A percentile compares a stretch with the other conserved stretches of the same genome.
These are phyloP conservation scores for Amanita jacksonii DNA, from an alignment of 768 basidiomycete genomes.

Conservation along the genomic window DNA sequence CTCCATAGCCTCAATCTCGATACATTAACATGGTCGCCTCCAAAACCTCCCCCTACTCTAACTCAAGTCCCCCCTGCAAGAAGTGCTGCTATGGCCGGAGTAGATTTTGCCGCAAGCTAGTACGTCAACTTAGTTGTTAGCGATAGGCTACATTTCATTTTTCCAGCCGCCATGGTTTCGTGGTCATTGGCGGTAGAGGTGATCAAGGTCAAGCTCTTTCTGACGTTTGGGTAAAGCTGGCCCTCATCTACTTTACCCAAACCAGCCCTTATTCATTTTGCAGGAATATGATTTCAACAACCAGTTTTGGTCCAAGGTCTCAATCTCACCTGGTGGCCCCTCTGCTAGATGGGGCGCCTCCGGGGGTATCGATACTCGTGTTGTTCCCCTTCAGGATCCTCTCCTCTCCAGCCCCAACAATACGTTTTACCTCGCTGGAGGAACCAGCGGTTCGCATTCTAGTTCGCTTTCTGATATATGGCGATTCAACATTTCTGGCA, in stretches of 20 bases:
- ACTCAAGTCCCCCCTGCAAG: conserved; percentile 45
- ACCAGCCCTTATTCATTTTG: conserved; percentile 5
- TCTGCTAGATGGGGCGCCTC: conserved; percentile 60
- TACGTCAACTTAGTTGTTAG: conserved; percentile 27
- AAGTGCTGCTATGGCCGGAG: conserved; percentile 53
- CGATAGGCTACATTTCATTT: conserved; percentile 10
- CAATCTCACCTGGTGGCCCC: conserved; percentile 42
- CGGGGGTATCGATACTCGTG: conserved; percentile 64
- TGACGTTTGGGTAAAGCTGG: conserved; percentile 62
- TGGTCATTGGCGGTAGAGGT: conserved; percentile 65
- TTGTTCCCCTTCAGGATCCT: conserved; percentile 30
- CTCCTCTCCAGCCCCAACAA: conserved; percentile 50
- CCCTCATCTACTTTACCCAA: neutral
- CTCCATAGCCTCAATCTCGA: conserved; percentile 50
- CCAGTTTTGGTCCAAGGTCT: conserved; percentile 66
- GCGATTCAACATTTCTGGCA: conserved; percentile 60
- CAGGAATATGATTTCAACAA: conserved; percentile 73
- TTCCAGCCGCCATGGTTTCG: conserved; percentile 59
- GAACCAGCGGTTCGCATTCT: conserved; percentile 37
- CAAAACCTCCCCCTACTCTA: conserved; percentile 41
- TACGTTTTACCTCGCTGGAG: conserved; percentile 69
- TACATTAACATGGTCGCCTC: conserved; percentile 49
- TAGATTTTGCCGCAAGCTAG: conserved; percentile 79
- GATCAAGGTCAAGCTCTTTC: conserved; percentile 41
- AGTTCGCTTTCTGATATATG: conserved; percentile 58